Evolutionary conservation across 257 asterid genomes (phyloP).

Genomic region (Solanum acaule): DNA sequence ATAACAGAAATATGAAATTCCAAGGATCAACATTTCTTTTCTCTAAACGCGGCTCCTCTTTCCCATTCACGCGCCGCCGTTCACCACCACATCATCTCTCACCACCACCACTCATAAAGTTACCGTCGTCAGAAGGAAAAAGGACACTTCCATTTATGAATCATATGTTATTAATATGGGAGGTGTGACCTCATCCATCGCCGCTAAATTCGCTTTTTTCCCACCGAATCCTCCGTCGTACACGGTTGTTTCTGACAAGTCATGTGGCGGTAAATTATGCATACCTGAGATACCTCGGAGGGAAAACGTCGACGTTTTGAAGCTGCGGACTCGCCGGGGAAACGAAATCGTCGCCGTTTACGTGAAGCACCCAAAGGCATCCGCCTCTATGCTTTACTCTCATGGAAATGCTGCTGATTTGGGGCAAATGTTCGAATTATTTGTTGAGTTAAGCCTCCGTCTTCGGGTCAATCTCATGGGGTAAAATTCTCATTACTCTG

Average conservation of each 20-base stretch:
- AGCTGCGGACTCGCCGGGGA: neutral
- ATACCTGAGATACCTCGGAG: neutral
- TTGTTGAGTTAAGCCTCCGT: neutral
- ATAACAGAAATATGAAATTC: neutral
- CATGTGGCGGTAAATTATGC: neutral
- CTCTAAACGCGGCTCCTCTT: neutral
- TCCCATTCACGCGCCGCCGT: neutral
- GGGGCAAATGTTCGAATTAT: neutral
- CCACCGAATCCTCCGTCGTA: slow-evolving; percentile 10
- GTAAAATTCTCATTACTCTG: neutral
- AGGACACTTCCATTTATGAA: too few species aligned
- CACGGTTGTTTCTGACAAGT: neutral
- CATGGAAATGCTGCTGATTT: slow-evolving; percentile 6
- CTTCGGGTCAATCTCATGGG: slow-evolving; percentile 1
- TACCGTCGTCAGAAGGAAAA: neutral
- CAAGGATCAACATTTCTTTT: neutral
- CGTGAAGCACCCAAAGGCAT: neutral
- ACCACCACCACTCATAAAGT: neutral
- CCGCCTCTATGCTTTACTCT: neutral
- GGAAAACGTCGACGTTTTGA: slow-evolving; percentile 4
- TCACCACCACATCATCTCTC: neutral
- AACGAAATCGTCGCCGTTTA: neutral
- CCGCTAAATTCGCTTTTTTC: slow-evolving; percentile 8
- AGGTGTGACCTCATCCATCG: slow-evolving; percentile 7
- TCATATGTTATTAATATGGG: slow-evolving; percentile 3